Conservation (phyloP, 1,284 basidiomycete species). For the Cutaneotrichosporon sp. region DNA sequence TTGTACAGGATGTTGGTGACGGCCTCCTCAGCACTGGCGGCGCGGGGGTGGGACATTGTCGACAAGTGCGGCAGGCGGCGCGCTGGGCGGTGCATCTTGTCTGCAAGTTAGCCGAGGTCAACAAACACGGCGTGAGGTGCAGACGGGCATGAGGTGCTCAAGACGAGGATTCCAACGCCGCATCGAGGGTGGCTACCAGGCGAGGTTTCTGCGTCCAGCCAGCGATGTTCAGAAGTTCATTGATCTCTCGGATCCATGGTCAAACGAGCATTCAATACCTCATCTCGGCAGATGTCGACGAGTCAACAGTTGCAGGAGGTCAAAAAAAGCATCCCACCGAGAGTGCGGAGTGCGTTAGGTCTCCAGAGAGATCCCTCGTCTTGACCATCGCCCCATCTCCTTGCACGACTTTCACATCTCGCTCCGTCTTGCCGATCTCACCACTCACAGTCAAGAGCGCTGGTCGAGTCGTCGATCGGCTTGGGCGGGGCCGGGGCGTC, state of each 20-base stretch:
- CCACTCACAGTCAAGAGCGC: conserved; percentile 89
- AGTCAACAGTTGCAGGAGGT: too few relatives aligned
- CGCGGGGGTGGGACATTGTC: conserved; percentile 30
- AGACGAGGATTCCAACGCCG: too few relatives aligned
- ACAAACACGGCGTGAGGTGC: too few relatives aligned
- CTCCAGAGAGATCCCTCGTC: neutral
- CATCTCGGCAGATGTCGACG: too few relatives aligned
- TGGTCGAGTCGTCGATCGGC: conserved; percentile 81
- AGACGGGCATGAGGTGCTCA: too few relatives aligned
- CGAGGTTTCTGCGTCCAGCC: too few relatives aligned
- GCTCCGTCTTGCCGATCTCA: conserved; percentile 24
- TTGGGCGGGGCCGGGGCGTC: conserved; percentile 26
- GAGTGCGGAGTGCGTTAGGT: too few relatives aligned
- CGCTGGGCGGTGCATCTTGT: conserved; percentile 45
- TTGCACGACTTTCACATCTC: neutral
- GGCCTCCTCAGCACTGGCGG: conserved; percentile 77
- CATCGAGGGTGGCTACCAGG: too few relatives aligned
- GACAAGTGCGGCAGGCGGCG: conserved; percentile 41
- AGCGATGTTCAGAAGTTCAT: too few relatives aligned
- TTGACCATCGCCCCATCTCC: neutral
- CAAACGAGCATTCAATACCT: too few relatives aligned
- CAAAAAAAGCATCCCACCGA: too few relatives aligned
- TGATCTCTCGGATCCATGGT: too few relatives aligned
- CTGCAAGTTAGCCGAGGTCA: conserved; percentile 24
- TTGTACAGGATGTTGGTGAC: conserved; percentile 95